phyloP scores from a whole-genome alignment of 164 flowering plant genomes.

The Kalanchoe fedtschenkoi region DNA sequence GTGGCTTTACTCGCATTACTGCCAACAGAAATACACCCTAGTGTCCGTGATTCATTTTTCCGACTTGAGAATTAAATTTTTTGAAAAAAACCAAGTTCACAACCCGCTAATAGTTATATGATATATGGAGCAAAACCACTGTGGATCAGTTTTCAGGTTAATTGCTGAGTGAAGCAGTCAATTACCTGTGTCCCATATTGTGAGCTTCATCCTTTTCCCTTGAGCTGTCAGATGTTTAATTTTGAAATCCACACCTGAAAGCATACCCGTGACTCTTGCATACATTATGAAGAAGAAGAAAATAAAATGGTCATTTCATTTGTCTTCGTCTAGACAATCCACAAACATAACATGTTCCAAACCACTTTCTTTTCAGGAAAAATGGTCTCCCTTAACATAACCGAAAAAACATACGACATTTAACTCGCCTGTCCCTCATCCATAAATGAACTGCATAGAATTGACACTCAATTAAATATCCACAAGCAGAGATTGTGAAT shows the following conservation, averaged over 20 bases:
- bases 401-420: too few species aligned
- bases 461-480: neutral
- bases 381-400: too few species aligned
- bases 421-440: too few species aligned
- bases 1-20: too few species aligned
- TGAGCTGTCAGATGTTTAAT: slow-evolving; percentile 42
- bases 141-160: neutral
- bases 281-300: neutral
- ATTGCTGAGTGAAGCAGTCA: too few species aligned
- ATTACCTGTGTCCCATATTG: slow-evolving; percentile 88
- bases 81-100: neutral
- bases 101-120: neutral
- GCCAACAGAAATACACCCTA: too few species aligned
- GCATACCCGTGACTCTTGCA: neutral
- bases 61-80: neutral
- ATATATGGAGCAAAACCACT: neutral
- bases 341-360: neutral
- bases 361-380: neutral
- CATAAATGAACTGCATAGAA: neutral
- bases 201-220: slow-evolving; percentile 65
- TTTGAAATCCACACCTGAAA: slow-evolving; percentile 67
- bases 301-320: neutral
- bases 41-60: too few species aligned
- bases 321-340: neutral
- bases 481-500: neutral